Percentiles rank a stretch among this genome's conserved stretches.
Evolutionary conservation across 305 asterid species (phyloP).

Genomic region (Solanum hybrid): DNA sequence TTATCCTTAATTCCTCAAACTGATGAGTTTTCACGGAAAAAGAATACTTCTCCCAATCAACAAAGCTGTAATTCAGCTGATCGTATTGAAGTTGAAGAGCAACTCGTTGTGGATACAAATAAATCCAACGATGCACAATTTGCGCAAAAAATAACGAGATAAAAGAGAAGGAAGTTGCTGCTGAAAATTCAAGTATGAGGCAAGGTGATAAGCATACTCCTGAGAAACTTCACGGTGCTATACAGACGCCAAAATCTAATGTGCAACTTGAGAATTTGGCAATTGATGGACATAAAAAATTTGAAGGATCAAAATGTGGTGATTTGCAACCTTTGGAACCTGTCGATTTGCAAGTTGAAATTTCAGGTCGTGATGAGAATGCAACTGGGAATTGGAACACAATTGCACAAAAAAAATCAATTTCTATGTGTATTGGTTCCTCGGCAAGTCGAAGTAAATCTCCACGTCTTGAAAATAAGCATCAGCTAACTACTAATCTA

Average conservation of each 20-base stretch:
- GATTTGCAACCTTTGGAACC: neutral
- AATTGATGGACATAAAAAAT: neutral
- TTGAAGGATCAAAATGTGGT: neutral
- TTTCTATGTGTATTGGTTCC: neutral
- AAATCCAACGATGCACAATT: no score
- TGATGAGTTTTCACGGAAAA: no score
- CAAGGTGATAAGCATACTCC: neutral
- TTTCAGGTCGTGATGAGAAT: neutral
- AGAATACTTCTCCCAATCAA: no score
- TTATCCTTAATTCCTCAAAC: no score
- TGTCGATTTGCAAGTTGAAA: neutral
- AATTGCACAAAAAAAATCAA: neutral
- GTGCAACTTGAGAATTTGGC: neutral
- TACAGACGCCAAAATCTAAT: neutral
- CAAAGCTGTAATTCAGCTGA: no score
- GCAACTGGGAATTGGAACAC: neutral
- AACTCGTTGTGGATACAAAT: no score
- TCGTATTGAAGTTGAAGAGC: no score
- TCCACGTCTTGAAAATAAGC: neutral
- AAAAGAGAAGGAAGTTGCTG: neutral
- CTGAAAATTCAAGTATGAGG: neutral
- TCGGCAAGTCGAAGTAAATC: neutral
- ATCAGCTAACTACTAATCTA: neutral
- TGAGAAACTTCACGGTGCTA: neutral
- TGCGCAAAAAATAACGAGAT: neutral